Percentiles rank a stretch among this genome's conserved stretches.
Evolutionary conservation across 176 grass and related monocot genomes (phyloP).

Genomic region (Alloteropsis semialata): DNA sequence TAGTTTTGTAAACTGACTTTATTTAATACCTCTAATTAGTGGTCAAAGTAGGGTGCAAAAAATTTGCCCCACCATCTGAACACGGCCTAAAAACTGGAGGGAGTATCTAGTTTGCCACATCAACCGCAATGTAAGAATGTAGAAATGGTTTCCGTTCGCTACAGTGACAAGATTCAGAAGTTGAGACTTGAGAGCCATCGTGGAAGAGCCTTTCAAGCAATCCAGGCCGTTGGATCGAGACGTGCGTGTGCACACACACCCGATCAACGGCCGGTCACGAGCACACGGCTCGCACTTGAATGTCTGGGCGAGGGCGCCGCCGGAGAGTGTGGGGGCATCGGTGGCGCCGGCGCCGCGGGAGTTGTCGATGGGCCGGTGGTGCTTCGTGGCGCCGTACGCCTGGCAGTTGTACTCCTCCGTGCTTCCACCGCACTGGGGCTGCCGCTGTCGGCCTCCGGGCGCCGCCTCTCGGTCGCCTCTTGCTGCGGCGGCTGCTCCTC

Average conservation of each 20-base stretch:
- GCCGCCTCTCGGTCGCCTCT: neutral
- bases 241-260: neutral
- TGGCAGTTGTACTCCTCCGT: constrained; percentile 26
- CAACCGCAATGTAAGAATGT: neutral
- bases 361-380: neutral
- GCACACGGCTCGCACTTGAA: neutral
- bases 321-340: neutral
- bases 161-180: neutral
- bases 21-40: too few relatives aligned
- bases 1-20: too few relatives aligned
- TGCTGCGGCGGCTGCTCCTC: neutral
- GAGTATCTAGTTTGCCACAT: neutral
- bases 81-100: too few relatives aligned
- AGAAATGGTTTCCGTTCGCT: neutral
- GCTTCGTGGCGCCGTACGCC: constrained; percentile 11
- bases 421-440: constrained; percentile 3
- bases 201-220: neutral
- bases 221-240: neutral
- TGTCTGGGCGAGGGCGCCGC: neutral
- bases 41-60: too few relatives aligned
- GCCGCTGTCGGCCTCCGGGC: neutral
- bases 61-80: too few relatives aligned
- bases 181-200: neutral
- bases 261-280: neutral
- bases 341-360: constrained; percentile 14